Evolutionary conservation across 495 filamentous ascomycete genomes (phyloP).

Genomic region (Penicillium coprophilum): DNA sequence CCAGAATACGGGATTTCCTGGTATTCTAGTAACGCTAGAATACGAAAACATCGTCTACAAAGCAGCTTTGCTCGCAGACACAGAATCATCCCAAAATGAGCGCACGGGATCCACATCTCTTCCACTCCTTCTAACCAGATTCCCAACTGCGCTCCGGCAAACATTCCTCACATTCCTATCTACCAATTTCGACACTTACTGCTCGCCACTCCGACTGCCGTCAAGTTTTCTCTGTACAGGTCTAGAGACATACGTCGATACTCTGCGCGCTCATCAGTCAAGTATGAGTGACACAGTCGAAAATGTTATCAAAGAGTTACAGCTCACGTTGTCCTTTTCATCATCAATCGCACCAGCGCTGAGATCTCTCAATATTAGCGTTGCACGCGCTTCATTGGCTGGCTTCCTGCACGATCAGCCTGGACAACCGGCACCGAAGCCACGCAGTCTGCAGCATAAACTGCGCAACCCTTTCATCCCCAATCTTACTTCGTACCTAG

Average conservation of each 20-base stretch:
- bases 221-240: constrained; percentile 39
- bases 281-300: constrained; percentile 22
- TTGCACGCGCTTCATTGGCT: constrained; percentile 39
- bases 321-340: constrained; percentile 43
- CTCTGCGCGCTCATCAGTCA: constrained; percentile 8
- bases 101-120: constrained; percentile 43
- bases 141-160: constrained; percentile 51
- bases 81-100: constrained; percentile 1
- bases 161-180: constrained; percentile 49
- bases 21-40: constrained; percentile 46
- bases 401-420: constrained; percentile 23
- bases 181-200: constrained; percentile 53
- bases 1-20: constrained; percentile 21
- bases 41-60: constrained; percentile 54
- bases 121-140: constrained; percentile 54
- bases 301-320: constrained; percentile 39
- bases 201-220: constrained; percentile 42
- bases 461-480: constrained; percentile 37
- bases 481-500: constrained; percentile 45
- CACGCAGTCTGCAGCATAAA: constrained; percentile 17
- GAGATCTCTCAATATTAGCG: constrained; percentile 47
- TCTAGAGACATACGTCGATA: constrained; percentile 33
- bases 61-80: constrained; percentile 41
- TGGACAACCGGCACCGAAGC: constrained; percentile 3
- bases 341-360: constrained; percentile 41